Conservation (phyloP, 805 yeast genomes). For the Metschnikowia peoriensis region DNA sequence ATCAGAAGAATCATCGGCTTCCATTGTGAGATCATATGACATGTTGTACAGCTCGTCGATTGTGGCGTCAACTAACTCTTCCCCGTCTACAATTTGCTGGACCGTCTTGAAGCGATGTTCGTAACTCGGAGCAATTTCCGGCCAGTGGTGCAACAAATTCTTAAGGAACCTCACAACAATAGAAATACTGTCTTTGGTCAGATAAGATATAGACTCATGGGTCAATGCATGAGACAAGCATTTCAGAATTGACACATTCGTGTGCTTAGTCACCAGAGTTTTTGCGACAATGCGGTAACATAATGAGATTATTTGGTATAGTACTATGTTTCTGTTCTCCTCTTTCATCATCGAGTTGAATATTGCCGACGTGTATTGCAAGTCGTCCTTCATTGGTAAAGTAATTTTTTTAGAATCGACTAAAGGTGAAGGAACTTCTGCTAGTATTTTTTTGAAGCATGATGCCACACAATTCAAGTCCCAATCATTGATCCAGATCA, state of each 20-base stretch:
- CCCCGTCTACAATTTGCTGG: slow-evolving; percentile 18
- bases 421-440: slow-evolving; percentile 53
- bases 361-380: slow-evolving; percentile 39
- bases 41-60: slow-evolving; percentile 32
- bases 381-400: slow-evolving; percentile 53
- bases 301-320: slow-evolving; percentile 46
- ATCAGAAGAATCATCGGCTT: slow-evolving; percentile 14
- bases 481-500: slow-evolving; percentile 54
- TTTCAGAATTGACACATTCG: slow-evolving; percentile 40
- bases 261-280: slow-evolving; percentile 17
- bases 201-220: slow-evolving; percentile 42
- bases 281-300: slow-evolving; percentile 37
- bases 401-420: slow-evolving; percentile 48
- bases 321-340: slow-evolving; percentile 21
- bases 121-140: slow-evolving; percentile 22
- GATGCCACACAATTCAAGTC: slow-evolving; percentile 53
- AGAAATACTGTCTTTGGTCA: slow-evolving; percentile 45
- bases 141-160: slow-evolving; percentile 54
- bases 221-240: slow-evolving; percentile 55
- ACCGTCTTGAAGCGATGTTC: slow-evolving; percentile 14
- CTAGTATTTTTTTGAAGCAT: slow-evolving; percentile 45
- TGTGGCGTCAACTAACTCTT: slow-evolving; percentile 10
- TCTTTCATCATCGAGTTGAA: slow-evolving; percentile 35
- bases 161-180: slow-evolving; percentile 54
- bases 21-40: slow-evolving; percentile 30